Conservation (phyloP, 352 stramenopile species). For the Aphanomyces invadans region DNA sequence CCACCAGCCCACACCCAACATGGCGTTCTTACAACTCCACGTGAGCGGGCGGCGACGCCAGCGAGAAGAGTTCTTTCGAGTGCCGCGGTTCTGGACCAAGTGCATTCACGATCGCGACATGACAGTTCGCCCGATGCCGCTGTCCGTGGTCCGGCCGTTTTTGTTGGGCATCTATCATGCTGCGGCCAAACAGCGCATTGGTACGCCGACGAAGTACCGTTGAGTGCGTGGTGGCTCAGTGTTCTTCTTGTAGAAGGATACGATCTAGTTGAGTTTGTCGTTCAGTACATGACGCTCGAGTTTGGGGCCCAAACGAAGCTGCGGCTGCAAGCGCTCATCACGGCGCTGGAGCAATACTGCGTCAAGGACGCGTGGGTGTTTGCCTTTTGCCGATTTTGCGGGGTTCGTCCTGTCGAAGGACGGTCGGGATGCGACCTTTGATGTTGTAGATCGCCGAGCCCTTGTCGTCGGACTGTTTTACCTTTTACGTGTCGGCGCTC, state of each 20-base stretch:
- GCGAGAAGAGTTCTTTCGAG: constrained; percentile 11
- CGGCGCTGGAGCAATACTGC: constrained; percentile 16
- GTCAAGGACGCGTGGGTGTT: constrained; percentile 17
- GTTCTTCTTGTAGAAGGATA: background rate
- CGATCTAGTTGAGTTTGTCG: constrained; percentile 15
- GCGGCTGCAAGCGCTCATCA: constrained; percentile 18
- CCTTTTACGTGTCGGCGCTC: constrained; percentile 16
- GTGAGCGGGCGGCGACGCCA: background rate
- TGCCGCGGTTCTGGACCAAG: constrained; percentile 13
- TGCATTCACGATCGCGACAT: constrained; percentile 2
- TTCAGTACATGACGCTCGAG: background rate
- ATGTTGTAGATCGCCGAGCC: constrained; percentile 10
- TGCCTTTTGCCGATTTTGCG: constrained; percentile 20
- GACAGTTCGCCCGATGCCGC: constrained; percentile 4
- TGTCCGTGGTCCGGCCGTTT: constrained; percentile 9
- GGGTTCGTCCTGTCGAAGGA: too few species aligned
- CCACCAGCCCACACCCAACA: background rate
- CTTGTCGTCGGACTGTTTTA: constrained; percentile 12
- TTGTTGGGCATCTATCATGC: constrained; percentile 1
- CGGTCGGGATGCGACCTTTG: too few species aligned
- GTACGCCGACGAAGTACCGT: background rate
- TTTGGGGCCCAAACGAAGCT: background rate
- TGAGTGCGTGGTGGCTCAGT: background rate
- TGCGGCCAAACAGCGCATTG: background rate
- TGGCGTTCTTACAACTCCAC: constrained; percentile 13